These are phyloP conservation scores for Sphenostylis stenocarpa DNA, from an alignment of 306 rosid species.

Conservation along the genomic window DNA sequence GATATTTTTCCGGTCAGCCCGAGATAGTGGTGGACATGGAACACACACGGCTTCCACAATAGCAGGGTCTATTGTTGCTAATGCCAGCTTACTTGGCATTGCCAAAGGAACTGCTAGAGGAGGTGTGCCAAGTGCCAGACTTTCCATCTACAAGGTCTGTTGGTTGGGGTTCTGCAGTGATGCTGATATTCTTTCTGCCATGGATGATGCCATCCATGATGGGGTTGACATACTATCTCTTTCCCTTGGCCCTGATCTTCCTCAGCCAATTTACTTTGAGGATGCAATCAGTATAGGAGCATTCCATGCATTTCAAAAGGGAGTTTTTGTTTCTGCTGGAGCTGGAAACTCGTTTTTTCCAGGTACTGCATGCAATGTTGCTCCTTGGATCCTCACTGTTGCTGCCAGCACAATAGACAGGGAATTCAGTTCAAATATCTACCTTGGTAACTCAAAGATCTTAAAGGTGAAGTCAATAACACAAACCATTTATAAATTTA, in stretches of 20 bases:
- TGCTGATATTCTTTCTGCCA: conserved; percentile 61
- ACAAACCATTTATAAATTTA: neutral
- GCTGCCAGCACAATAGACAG: conserved; percentile 71
- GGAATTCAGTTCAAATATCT: conserved; percentile 57
- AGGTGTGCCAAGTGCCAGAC: conserved; percentile 63
- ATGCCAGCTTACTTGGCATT: conserved; percentile 58
- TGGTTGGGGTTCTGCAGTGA: conserved; percentile 61
- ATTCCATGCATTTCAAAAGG: conserved; percentile 69
- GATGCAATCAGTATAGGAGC: conserved; percentile 52
- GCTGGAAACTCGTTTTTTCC: conserved; percentile 70
- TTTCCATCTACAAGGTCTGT: conserved; percentile 73
- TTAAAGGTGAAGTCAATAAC: conserved; percentile 48
- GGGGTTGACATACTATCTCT: conserved; percentile 71
- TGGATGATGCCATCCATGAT: conserved; percentile 74
- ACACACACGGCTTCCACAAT: conserved; percentile 76
- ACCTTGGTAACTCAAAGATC: conserved; percentile 61
- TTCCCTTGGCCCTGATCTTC: conserved; percentile 69
- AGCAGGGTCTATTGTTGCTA: conserved; percentile 53
- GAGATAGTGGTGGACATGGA: conserved; percentile 69
- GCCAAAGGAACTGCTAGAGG: conserved; percentile 74
- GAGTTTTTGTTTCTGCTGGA: conserved; percentile 69
- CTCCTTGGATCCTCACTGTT: conserved; percentile 80
- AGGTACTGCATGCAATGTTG: conserved; percentile 64
- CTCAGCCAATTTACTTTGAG: conserved; percentile 54
- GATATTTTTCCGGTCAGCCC: conserved; percentile 54